Evolutionary conservation across 2,329 filamentous ascomycete genomes (phyloP).

Genomic region (Davidsoniella virescens): DNA sequence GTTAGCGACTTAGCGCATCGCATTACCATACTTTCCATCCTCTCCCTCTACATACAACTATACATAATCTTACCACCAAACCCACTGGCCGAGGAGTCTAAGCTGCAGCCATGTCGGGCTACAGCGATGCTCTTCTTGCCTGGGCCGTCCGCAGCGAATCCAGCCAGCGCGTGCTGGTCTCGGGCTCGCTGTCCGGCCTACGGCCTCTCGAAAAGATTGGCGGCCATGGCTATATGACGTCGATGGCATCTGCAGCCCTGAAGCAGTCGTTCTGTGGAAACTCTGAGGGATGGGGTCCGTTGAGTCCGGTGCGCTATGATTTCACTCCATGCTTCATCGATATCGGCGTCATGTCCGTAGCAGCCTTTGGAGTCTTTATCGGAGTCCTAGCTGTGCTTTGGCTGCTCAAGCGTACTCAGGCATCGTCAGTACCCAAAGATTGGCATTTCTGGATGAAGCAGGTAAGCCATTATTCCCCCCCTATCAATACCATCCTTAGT

Average conservation of each 20-base stretch:
- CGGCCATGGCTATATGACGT: constrained; percentile 39
- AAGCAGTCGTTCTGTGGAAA: constrained; percentile 72
- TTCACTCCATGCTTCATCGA: constrained; percentile 97
- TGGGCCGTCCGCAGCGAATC: constrained; percentile 14
- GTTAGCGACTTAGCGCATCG: neutral
- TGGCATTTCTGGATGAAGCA: constrained; percentile 90
- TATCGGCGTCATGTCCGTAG: constrained; percentile 66
- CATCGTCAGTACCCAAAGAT: constrained; percentile 56
- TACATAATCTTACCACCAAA: neutral
- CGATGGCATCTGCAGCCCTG: constrained; percentile 24
- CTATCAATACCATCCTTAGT: neutral
- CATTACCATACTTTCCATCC: neutral
- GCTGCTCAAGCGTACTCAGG: constrained; percentile 52
- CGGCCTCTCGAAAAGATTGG: constrained; percentile 35
- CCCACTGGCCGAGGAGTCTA: constrained; percentile 4
- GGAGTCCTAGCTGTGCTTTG: constrained; percentile 68
- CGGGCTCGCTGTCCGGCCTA: constrained; percentile 46
- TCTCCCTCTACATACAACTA: neutral
- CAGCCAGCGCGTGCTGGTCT: constrained; percentile 33
- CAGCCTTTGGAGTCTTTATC: constrained; percentile 60
- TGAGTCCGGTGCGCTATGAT: constrained; percentile 77
- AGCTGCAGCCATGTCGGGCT: constrained; percentile 8
- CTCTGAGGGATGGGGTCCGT: constrained; percentile 83
- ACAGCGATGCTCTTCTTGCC: constrained; percentile 10
- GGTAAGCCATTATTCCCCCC: constrained; percentile 34